These are phyloP conservation scores for Aspergillus sp. DNA, from an alignment of 2,329 filamentous ascomycete genomes.

Conservation along the genomic window DNA sequence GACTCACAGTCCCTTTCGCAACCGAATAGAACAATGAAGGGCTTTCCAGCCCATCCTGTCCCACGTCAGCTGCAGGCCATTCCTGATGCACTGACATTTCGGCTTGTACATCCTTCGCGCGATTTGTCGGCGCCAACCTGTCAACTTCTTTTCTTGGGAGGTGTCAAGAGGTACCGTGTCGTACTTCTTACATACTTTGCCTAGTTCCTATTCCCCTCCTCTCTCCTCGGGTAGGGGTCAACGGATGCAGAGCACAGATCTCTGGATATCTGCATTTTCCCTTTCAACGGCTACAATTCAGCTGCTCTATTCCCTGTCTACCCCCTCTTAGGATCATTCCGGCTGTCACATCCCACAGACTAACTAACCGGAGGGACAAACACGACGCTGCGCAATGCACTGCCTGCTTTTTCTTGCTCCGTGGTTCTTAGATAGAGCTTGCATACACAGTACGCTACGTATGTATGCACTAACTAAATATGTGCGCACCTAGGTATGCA, in stretches of 20 bases:
- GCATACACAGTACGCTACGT: too few species aligned
- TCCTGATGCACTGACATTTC: neutral
- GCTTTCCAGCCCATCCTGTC: neutral
- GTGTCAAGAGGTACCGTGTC: too few species aligned
- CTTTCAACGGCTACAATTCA: neutral
- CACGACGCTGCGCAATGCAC: neutral
- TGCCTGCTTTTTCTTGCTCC: too few species aligned
- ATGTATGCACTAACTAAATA: too few species aligned
- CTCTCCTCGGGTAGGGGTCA: neutral
- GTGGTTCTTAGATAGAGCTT: too few species aligned
- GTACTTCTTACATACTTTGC: too few species aligned
- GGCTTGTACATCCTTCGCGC: neutral
- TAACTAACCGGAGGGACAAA: neutral
- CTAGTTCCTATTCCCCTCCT: neutral
- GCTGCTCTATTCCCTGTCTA: neutral
- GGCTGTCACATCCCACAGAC: too few species aligned
- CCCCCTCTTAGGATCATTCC: too few species aligned
- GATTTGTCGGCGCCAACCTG: too few species aligned
- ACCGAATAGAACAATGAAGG: neutral
- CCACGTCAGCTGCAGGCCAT: slow-evolving; percentile 5
- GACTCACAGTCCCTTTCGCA: neutral
- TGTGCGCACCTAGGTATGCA: too few species aligned
- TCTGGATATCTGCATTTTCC: neutral
- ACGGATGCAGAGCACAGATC: neutral
- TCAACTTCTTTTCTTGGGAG: too few species aligned